phyloP scores from a whole-genome alignment of 139 green algal genomes.

The Chlamydomonas sp. region DNA sequence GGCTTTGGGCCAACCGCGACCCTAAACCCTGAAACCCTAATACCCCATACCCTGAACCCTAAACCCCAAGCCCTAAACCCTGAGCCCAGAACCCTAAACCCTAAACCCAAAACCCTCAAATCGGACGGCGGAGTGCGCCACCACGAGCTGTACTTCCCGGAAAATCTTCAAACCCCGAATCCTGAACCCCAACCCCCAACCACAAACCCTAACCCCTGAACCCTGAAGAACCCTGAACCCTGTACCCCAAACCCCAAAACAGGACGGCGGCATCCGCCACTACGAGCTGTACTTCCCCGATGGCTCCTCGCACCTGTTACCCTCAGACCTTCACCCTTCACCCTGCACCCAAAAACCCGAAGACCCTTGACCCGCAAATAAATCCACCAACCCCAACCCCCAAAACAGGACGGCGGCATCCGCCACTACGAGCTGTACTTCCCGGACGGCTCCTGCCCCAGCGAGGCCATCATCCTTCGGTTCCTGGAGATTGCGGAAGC shows the following conservation, averaged over 20 bases:
- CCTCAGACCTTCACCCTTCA: too few relatives aligned
- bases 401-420: slow-evolving; percentile 67
- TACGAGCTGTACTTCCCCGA: slow-evolving; percentile 93
- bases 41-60: too few relatives aligned
- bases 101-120: too few relatives aligned
- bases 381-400: too few relatives aligned
- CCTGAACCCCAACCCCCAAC: too few relatives aligned
- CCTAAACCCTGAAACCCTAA: not conserved
- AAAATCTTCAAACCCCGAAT: too few relatives aligned
- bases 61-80: too few relatives aligned
- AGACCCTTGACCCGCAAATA: not conserved
- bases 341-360: not conserved
- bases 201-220: not conserved
- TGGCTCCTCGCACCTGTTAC: too few relatives aligned
- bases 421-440: slow-evolving; percentile 90
- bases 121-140: slow-evolving; percentile 79
- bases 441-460: slow-evolving; percentile 79
- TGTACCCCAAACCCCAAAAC: too few relatives aligned
- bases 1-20: too few relatives aligned
- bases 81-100: too few relatives aligned
- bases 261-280: slow-evolving; percentile 73
- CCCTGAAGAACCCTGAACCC: not conserved
- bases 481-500: slow-evolving; percentile 75
- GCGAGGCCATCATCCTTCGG: slow-evolving; percentile 57
- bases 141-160: slow-evolving; percentile 90